Evolutionary conservation across 2,329 filamentous ascomycete species (phyloP).

Genomic region (Botrytis galanthina): DNA sequence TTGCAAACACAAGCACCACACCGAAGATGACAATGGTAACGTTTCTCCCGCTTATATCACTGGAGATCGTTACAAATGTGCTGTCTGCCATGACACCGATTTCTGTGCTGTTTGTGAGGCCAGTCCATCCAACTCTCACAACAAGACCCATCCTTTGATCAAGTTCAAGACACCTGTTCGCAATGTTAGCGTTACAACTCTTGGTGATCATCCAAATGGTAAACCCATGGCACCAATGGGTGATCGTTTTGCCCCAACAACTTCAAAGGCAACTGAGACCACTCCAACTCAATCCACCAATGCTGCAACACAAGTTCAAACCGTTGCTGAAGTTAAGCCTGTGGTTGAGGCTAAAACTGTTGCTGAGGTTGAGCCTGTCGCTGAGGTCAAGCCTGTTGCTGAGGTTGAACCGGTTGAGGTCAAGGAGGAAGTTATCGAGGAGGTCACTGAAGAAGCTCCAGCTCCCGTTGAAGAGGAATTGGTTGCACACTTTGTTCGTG

Average conservation of each 20-base stretch:
- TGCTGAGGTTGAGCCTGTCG: slow-evolving; percentile 36
- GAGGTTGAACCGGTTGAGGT: slow-evolving; percentile 23
- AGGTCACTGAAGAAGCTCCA: slow-evolving; percentile 37
- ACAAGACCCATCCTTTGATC: slow-evolving; percentile 93
- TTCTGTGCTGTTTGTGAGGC: slow-evolving; percentile 96
- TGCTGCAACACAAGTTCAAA: slow-evolving; percentile 63
- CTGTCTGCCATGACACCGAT: slow-evolving; percentile 90
- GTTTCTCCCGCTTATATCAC: slow-evolving; percentile 68
- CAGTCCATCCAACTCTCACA: slow-evolving; percentile 78
- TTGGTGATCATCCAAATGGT: slow-evolving; percentile 71
- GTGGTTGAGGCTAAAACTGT: slow-evolving; percentile 47
- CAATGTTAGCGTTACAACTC: slow-evolving; percentile 81
- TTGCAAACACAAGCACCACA: slow-evolving; percentile 55
- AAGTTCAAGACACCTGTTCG: slow-evolving; percentile 94
- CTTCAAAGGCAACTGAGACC: slow-evolving; percentile 53
- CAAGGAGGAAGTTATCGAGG: slow-evolving; percentile 27
- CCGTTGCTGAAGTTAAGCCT: slow-evolving; percentile 70
- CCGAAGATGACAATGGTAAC: slow-evolving; percentile 40
- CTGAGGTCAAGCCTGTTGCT: slow-evolving; percentile 44
- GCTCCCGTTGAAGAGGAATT: slow-evolving; percentile 41
- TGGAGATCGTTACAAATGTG: slow-evolving; percentile 93
- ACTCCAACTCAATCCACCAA: slow-evolving; percentile 48
- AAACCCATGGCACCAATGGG: slow-evolving; percentile 68
- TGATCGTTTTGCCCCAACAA: slow-evolving; percentile 51
- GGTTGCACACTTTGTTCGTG: slow-evolving; percentile 71